Evolutionary conservation across 1,139 yeast species (phyloP).

Genomic region (Kluyveromyces sp.): DNA sequence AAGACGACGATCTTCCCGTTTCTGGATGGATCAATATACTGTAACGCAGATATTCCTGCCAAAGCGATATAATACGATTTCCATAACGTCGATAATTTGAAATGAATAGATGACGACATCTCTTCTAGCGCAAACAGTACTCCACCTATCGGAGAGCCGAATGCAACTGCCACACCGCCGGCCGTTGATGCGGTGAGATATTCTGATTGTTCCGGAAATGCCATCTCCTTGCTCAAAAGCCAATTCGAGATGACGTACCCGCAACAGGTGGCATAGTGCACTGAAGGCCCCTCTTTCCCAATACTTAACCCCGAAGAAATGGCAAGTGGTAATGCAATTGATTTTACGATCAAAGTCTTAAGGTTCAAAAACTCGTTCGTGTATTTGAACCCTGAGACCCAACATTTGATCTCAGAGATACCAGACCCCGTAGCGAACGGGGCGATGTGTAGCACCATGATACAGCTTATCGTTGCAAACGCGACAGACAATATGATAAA

Average conservation of each 20-base stretch:
- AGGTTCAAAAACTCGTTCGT: slow-evolving; percentile 72
- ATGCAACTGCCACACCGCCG: slow-evolving; percentile 90
- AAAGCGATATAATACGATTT: slow-evolving; percentile 86
- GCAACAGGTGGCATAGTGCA: slow-evolving; percentile 75
- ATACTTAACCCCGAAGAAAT: slow-evolving; percentile 85
- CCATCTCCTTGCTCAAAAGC: slow-evolving; percentile 40
- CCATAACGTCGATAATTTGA: slow-evolving; percentile 79
- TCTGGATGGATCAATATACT: slow-evolving; percentile 78
- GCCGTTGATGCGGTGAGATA: slow-evolving; percentile 76
- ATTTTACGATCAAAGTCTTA: slow-evolving; percentile 66
- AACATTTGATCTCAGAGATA: slow-evolving; percentile 91
- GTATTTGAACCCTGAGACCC: slow-evolving; percentile 77
- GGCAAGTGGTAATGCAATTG: slow-evolving; percentile 76
- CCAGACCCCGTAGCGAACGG: slow-evolving; percentile 97
- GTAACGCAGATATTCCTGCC: slow-evolving; percentile 75
- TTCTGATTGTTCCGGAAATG: slow-evolving; percentile 40
- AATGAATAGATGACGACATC: slow-evolving; percentile 37
- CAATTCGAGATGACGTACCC: slow-evolving; percentile 38
- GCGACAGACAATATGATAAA: slow-evolving; percentile 54
- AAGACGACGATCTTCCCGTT: slow-evolving; percentile 92
- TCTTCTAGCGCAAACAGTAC: slow-evolving; percentile 76
- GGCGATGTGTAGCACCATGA: slow-evolving; percentile 62
- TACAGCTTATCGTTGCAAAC: slow-evolving; percentile 61
- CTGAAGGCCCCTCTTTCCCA: slow-evolving; percentile 92
- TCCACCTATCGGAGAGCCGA: slow-evolving; percentile 93